A percentile compares a stretch with the other conserved stretches of the same genome.
These are phyloP conservation scores for Sordariomycetes sp. DNA, from an alignment of 2,329 filamentous ascomycete genomes.

Conservation along the genomic window DNA sequence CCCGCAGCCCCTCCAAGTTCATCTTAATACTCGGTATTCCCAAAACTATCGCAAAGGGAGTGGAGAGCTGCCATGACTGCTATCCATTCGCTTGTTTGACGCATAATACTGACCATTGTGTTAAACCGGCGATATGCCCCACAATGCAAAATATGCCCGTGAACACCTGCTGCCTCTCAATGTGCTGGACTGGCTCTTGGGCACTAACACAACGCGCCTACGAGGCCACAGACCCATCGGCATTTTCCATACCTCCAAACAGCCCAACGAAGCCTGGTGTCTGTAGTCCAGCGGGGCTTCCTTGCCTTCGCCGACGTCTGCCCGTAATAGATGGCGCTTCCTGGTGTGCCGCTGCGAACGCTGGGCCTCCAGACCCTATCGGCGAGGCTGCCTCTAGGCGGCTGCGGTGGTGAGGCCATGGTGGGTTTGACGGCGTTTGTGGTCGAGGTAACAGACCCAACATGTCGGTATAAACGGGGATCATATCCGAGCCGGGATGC, in stretches of 20 bases:
- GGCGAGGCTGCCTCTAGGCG: not conserved
- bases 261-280: not conserved
- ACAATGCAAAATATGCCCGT: no score
- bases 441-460: not conserved
- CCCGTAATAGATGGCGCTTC: not conserved
- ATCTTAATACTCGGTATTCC: no score
- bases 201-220: no score
- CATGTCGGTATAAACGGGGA: not conserved
- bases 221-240: not conserved
- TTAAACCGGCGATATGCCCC: no score
- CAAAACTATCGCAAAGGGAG: no score
- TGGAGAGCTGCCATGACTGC: no score
- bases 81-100: no score
- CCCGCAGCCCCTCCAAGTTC: no score
- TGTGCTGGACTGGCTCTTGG: no score
- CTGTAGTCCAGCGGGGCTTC: not conserved
- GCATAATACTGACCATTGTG: no score
- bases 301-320: not conserved
- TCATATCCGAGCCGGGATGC: not conserved
- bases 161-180: no score
- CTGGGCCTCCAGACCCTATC: not conserved
- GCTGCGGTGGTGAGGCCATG: not conserved
- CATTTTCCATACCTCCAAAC: not conserved
- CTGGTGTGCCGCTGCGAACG: not conserved
- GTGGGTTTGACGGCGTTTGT: not conserved